Base-by-base conservation (phyloP, 371 early-diverging fungal genomes). In the Fennellomyces sp. region DNA sequence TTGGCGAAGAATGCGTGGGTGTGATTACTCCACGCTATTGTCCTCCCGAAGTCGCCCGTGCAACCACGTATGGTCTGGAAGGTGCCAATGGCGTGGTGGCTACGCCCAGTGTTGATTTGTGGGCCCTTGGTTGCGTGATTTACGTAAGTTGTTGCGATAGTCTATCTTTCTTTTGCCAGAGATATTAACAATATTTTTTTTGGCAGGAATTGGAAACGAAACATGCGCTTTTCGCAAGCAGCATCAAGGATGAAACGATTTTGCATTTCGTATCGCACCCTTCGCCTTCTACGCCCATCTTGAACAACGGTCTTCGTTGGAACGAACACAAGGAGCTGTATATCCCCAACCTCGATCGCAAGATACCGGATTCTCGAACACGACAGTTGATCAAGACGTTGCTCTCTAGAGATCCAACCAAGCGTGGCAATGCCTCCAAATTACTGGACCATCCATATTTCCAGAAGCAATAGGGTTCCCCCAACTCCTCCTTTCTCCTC, bases 1-100 rank as follows among this genome's bases (percentile, higher is more conserved):
- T 78, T 30, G 66, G 69, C 3, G 73, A 68, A 38, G 69, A 68
- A 51, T 61, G 64, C 17, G 69, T 68, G 5, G 69, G 69, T 4
- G 61, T 68, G 0, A 68, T 68, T 19, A 68, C 69, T 10, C 69
- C 69, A 21, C 69, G 69, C 4, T 63, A 65, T 28, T 65, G 65
- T 47, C 70, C 80, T 12, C 80, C 80, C 51, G 80, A 80, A 58
- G 80, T 80, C 0, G 76, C 79, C 15, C 53, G 72, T 27, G 76
- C 74, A 8, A 76, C 76, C 0, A 73, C 76, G 0, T 76, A 75
- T 35, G 76, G 74, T 1, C 52, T 76, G 8, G 80, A 80, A 56
- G 80, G 80, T 17, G 73, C 80, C 6, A 74, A 74, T 47, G 80
- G 80, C 11, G 80, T 80, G 0, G 80, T 80, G 5, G 80, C 80